Percentiles rank a stretch among this genome's conserved stretches.
Evolutionary conservation across 257 asterid genomes (phyloP).

Genomic region (Nicotiana benthamiana): DNA sequence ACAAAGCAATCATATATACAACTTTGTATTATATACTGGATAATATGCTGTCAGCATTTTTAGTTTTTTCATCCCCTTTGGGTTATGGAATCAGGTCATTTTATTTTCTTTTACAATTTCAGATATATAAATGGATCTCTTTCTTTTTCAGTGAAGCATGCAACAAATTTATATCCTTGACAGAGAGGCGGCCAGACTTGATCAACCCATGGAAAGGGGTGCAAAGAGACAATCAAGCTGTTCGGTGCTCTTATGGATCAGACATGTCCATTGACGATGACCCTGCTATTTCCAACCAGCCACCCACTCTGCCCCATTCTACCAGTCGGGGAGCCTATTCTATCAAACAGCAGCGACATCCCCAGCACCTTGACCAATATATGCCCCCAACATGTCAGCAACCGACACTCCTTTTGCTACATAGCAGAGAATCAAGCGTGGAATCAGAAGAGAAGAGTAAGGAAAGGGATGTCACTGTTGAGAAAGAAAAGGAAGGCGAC

Average conservation of each 20-base stretch:
- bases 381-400: neutral
- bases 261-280: constrained; percentile 44
- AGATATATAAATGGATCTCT: neutral
- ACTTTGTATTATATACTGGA: neutral
- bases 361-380: neutral
- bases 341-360: constrained; percentile 1
- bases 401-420: constrained; percentile 5
- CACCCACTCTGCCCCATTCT: constrained; percentile 9
- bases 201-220: constrained; percentile 44
- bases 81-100: neutral
- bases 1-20: neutral
- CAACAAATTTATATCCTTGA: constrained; percentile 47
- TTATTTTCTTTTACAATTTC: neutral
- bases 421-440: constrained; percentile 19
- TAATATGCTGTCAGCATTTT: neutral
- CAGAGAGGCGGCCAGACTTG: constrained; percentile 55
- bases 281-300: constrained; percentile 20
- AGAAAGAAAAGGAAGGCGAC: constrained; percentile 21
- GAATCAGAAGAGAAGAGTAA: constrained; percentile 19
- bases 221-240: constrained; percentile 33
- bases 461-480: neutral
- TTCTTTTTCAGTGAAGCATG: constrained; percentile 61
- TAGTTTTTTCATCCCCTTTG: neutral
- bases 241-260: constrained; percentile 51
- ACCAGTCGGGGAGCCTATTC: constrained; percentile 9